phyloP scores from a whole-genome alignment of 2,329 filamentous ascomycete species.

The Sclerotinia nivalis region DNA sequence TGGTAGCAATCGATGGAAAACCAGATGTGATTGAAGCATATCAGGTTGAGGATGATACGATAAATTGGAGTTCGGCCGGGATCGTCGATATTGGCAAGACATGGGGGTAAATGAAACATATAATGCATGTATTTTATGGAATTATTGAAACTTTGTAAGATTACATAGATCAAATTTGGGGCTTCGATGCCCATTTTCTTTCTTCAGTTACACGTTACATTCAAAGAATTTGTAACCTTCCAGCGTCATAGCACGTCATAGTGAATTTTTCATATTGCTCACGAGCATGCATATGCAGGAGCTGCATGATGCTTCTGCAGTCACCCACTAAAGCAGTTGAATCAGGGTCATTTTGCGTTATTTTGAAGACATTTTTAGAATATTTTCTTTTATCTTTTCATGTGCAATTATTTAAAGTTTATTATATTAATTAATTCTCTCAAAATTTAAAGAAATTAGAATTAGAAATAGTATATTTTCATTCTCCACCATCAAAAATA shows the following conservation, averaged over 20 bases:
- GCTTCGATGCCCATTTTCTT: neutral
- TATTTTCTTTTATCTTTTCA: too few species aligned
- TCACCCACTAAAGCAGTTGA: neutral
- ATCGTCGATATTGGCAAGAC: conserved; percentile 24
- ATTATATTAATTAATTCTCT: too few species aligned
- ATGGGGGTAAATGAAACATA: conserved; percentile 19
- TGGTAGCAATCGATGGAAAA: conserved; percentile 16
- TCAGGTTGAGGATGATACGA: conserved; percentile 11
- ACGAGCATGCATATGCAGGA: neutral
- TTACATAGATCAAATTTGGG: neutral
- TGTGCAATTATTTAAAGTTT: too few species aligned
- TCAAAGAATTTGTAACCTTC: neutral
- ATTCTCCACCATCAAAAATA: too few species aligned
- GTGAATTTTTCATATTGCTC: neutral
- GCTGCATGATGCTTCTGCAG: neutral
- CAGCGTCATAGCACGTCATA: neutral
- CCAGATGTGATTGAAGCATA: neutral
- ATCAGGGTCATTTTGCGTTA: too few species aligned
- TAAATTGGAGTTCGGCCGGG: neutral
- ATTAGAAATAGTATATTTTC: too few species aligned
- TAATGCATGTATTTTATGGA: neutral
- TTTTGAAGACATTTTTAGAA: too few species aligned
- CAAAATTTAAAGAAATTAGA: too few species aligned
- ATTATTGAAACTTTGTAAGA: neutral
- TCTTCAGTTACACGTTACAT: neutral